Conservation (phyloP, 108 stramenopile genomes). For the Mayamaea pseudoterrestris region DNA sequence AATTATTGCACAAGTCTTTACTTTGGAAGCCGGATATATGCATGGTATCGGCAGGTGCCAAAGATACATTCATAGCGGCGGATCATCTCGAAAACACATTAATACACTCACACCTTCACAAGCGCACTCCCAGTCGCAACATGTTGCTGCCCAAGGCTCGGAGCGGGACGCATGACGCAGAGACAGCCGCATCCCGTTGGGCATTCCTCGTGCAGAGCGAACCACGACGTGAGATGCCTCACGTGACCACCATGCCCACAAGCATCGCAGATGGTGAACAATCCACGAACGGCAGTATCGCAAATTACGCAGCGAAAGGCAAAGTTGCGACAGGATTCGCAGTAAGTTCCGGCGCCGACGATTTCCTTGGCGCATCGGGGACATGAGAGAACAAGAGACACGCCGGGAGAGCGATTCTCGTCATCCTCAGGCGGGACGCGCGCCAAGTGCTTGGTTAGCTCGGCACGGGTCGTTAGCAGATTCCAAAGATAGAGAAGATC, state of each 20-base stretch:
- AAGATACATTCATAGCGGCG: no score
- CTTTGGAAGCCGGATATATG: no score
- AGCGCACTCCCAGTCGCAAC: no score
- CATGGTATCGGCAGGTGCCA: no score
- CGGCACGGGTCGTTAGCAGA: conserved; percentile 43
- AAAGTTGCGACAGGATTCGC: conserved; percentile 39
- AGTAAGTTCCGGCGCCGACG: conserved; percentile 25
- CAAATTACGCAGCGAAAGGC: conserved; percentile 70
- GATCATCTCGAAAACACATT: no score
- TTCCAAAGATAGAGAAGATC: conserved; percentile 61
- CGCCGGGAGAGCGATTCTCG: conserved; percentile 11
- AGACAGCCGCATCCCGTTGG: conserved; percentile 75
- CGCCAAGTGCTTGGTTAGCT: conserved; percentile 55
- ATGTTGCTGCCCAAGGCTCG: no score
- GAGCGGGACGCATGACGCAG: no score
- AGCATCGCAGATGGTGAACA: conserved; percentile 42
- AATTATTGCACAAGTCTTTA: no score
- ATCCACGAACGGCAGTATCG: conserved; percentile 54
- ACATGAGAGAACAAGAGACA: conserved; percentile 36
- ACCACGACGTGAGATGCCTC: conserved; percentile 63
- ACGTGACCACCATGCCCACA: conserved; percentile 62
- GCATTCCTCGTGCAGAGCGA: conserved; percentile 34
- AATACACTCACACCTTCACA: no score
- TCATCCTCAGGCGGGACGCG: conserved; percentile 12
- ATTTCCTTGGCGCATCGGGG: conserved; percentile 33